Evolutionary conservation across 164 flowering plant genomes (phyloP).

Genomic region (Houttuynia cordata): DNA sequence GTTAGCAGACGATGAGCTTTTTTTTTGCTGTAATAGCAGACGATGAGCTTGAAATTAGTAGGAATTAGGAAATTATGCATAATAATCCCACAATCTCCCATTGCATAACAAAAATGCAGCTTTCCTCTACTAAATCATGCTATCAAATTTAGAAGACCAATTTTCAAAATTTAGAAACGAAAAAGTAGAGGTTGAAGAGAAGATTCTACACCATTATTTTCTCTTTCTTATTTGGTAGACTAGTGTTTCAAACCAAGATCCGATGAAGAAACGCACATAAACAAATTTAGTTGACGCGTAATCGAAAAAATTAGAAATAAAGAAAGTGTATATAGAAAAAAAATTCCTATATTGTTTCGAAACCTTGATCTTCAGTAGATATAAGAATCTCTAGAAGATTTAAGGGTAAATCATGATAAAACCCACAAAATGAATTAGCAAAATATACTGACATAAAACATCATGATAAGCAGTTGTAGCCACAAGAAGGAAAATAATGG

Average conservation of each 20-base stretch:
- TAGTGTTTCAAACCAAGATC: not conserved
- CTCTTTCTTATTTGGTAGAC: too few relatives aligned
- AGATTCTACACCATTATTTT: not conserved
- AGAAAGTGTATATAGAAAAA: too few relatives aligned
- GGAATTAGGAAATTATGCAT: too few relatives aligned
- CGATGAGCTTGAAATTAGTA: too few relatives aligned
- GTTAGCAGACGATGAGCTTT: too few relatives aligned
- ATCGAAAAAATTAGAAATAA: too few relatives aligned
- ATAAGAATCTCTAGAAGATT: not conserved
- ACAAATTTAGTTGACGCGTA: too few relatives aligned
- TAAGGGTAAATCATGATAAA: slow-evolving; percentile 10
- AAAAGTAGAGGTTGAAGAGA: not conserved
- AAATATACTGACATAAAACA: slow-evolving; percentile 11
- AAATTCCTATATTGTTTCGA: too few relatives aligned
- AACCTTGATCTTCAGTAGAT: too few relatives aligned
- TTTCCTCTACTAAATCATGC: not conserved
- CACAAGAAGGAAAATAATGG: slow-evolving; percentile 17
- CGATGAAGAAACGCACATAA: not conserved
- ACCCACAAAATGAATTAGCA: slow-evolving; percentile 24
- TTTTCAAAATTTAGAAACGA: not conserved
- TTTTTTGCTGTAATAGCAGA: too few relatives aligned
- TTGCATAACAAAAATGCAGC: not conserved
- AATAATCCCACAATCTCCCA: too few relatives aligned
- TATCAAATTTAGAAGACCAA: not conserved
- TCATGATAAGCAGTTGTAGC: slow-evolving; percentile 19